Evolutionary conservation across 495 filamentous ascomycete genomes (phyloP).

Genomic region (Neurospora sublineolata): DNA sequence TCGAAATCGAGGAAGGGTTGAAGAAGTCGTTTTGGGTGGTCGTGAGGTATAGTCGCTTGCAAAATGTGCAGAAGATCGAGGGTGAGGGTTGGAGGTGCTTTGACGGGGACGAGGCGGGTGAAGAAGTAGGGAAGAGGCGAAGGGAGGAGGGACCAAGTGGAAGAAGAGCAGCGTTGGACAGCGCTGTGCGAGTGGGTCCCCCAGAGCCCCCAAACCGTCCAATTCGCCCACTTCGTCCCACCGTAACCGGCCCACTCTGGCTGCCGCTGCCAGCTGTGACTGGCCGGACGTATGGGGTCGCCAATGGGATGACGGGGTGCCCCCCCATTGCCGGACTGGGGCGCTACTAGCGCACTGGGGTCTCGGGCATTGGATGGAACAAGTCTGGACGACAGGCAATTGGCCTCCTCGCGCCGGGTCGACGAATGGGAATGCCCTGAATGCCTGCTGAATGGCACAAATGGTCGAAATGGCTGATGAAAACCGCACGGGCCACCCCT

Average conservation of each 20-base stretch:
- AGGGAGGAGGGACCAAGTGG: constrained; percentile 18
- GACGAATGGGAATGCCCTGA: background rate
- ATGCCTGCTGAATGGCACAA: background rate
- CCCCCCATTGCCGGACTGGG: constrained; percentile 6
- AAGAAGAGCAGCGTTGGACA: constrained; percentile 25
- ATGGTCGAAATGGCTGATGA: background rate
- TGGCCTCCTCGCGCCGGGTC: background rate
- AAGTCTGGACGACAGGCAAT: constrained; percentile 26
- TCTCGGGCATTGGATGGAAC: background rate
- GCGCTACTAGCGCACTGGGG: constrained; percentile 25
- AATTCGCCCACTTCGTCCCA: background rate
- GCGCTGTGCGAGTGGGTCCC: constrained; percentile 9
- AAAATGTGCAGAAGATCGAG: constrained; percentile 1
- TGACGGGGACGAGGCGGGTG: constrained; percentile 14
- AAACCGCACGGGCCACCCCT: constrained; percentile 16
- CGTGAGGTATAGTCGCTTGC: background rate
- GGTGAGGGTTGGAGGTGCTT: constrained; percentile 9
- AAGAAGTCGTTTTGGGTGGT: background rate
- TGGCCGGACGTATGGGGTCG: background rate
- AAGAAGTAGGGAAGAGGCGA: constrained; percentile 25
- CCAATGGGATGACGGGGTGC: background rate
- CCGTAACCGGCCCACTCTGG: background rate
- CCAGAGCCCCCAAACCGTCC: background rate
- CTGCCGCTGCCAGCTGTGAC: background rate
- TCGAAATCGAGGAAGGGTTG: background rate